A percentile compares a stretch with the other conserved stretches of the same genome.
These are phyloP conservation scores for Monosporozyma unispora DNA, from an alignment of 805 yeast species.

Conservation along the genomic window DNA sequence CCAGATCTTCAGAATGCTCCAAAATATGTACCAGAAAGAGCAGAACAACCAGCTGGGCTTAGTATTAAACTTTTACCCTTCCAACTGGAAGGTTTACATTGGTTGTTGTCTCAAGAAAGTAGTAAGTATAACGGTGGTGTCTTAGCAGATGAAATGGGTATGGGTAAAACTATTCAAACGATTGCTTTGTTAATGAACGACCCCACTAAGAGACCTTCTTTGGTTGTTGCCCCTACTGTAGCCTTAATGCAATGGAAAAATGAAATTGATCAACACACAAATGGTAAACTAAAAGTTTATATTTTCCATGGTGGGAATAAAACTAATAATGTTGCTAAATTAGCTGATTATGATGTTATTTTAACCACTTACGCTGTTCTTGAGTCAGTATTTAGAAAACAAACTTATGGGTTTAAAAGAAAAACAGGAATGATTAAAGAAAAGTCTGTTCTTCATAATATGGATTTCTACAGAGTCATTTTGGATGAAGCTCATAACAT, in stretches of 20 bases:
- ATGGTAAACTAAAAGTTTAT: slow-evolving; percentile 54
- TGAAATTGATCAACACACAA: slow-evolving; percentile 82
- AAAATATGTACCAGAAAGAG: slow-evolving; percentile 41
- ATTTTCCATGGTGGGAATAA: slow-evolving; percentile 84
- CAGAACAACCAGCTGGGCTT: slow-evolving; percentile 74
- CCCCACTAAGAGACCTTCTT: slow-evolving; percentile 55
- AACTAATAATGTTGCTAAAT: slow-evolving; percentile 45
- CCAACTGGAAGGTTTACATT: slow-evolving; percentile 85
- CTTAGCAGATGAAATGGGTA: slow-evolving; percentile 98
- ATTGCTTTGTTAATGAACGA: slow-evolving; percentile 78
- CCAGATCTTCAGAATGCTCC: slow-evolving; percentile 46
- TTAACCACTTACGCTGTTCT: slow-evolving; percentile 88
- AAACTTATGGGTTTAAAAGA: slow-evolving; percentile 73
- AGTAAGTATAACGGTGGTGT: slow-evolving; percentile 80
- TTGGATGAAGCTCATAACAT: slow-evolving; percentile 97
- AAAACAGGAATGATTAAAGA: slow-evolving; percentile 66
- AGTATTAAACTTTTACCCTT: slow-evolving; percentile 70
- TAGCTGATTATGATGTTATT: slow-evolving; percentile 57
- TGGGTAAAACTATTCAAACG: slow-evolving; percentile 98
- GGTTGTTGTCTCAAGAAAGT: slow-evolving; percentile 80
- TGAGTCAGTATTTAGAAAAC: slow-evolving; percentile 79
- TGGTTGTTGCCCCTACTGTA: slow-evolving; percentile 97
- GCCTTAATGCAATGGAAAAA: slow-evolving; percentile 96
- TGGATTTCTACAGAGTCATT: slow-evolving; percentile 74
- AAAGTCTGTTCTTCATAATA: slow-evolving; percentile 60